Conservation (phyloP, 345 rosid species). For the Viola odorata region DNA sequence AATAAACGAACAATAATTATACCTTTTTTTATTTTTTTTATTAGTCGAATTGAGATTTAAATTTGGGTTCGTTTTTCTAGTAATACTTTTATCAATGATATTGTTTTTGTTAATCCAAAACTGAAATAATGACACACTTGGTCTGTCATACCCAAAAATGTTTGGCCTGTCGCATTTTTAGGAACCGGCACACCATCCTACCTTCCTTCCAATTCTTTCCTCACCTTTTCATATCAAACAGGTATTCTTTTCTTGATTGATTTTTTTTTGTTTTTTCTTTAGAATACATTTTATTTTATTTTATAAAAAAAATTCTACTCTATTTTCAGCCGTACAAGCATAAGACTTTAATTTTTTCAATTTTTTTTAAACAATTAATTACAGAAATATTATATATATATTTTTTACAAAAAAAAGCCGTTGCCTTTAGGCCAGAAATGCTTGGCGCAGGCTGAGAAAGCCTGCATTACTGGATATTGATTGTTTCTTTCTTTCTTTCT, state of each 20-base stretch:
- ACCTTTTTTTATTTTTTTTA: too few species aligned
- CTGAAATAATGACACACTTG: too few species aligned
- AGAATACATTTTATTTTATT: background rate
- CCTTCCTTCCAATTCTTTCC: background rate
- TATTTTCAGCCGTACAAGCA: background rate
- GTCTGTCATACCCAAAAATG: conserved; percentile 12
- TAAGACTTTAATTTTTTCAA: background rate
- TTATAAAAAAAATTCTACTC: too few species aligned
- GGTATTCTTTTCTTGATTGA: background rate
- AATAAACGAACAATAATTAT: too few species aligned
- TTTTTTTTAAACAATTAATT: background rate
- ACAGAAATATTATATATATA: too few species aligned
- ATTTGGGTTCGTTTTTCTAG: too few species aligned
- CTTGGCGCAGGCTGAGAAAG: conserved; percentile 3
- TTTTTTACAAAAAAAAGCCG: background rate
- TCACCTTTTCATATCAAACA: conserved; percentile 1
- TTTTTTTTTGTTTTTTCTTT: background rate
- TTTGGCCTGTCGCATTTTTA: conserved; percentile 7
- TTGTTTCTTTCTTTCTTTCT: background rate
- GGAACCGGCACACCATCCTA: background rate
- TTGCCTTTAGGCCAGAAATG: background rate
- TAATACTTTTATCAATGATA: too few species aligned
- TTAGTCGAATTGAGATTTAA: too few species aligned
- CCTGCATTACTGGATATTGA: conserved; percentile 1
- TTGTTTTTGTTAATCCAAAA: too few species aligned